phyloP scores from a whole-genome alignment of 306 rosid species.

The Vigna reflexopilosa region DNA sequence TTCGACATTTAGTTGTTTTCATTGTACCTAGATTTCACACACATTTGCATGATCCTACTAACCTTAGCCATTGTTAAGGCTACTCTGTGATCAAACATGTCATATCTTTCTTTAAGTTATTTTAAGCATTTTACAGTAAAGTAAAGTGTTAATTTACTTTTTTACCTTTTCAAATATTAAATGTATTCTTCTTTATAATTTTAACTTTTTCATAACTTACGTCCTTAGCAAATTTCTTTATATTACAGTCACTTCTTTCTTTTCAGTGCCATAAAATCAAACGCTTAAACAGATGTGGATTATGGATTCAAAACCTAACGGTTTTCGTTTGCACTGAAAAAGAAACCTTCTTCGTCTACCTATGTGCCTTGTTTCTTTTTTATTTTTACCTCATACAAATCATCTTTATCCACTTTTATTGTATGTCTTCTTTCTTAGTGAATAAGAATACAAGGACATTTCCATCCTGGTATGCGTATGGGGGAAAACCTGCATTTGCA shows the following conservation, averaged over 20 bases:
- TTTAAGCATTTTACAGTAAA: neutral
- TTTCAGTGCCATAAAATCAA: neutral
- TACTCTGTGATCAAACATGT: neutral
- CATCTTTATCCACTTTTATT: slow-evolving; percentile 18
- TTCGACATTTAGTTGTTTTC: neutral
- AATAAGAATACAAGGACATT: slow-evolving; percentile 18
- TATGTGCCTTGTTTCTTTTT: slow-evolving; percentile 5
- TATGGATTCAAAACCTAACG: slow-evolving; percentile 37
- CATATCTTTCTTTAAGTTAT: neutral
- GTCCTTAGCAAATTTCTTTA: neutral
- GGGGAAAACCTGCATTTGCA: slow-evolving; percentile 21
- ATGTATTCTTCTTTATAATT: neutral
- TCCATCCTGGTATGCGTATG: slow-evolving; percentile 9
- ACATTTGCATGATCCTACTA: neutral
- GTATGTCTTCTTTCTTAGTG: slow-evolving; percentile 27
- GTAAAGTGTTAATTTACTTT: neutral
- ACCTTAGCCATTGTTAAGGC: neutral
- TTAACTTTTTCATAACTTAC: neutral
- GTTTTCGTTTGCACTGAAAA: slow-evolving; percentile 21
- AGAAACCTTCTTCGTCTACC: slow-evolving; percentile 13
- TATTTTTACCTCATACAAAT: neutral
- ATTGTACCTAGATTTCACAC: neutral
- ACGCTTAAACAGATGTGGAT: neutral
- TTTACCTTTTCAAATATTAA: neutral
- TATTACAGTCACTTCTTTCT: neutral